Percentiles rank a stretch among this genome's conserved stretches.
Conservation (phyloP, 257 asterid species). For the Primulina huaijiensis region DNA sequence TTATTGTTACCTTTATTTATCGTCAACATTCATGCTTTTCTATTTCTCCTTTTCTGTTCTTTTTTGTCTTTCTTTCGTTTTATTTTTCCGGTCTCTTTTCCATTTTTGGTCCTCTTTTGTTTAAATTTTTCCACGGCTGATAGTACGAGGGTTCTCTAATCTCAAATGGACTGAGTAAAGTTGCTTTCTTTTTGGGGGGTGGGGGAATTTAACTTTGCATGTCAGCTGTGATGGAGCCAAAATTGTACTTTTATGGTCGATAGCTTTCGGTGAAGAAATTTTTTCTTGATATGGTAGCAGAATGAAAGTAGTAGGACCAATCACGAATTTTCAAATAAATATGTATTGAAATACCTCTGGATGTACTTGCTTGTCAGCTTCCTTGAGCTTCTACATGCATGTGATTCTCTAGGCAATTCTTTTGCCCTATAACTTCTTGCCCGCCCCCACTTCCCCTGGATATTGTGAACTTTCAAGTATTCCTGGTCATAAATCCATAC, state of each 20-base stretch:
- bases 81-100: background rate
- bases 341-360: too few species aligned
- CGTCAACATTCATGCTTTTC: background rate
- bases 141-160: background rate
- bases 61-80: too few species aligned
- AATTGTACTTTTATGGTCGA: background rate
- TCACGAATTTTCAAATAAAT: too few species aligned
- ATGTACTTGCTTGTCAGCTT: too few species aligned
- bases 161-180: background rate
- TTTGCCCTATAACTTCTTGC: too few species aligned
- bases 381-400: too few species aligned
- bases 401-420: too few species aligned
- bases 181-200: background rate
- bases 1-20: slow-evolving; percentile 3
- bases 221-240: background rate
- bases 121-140: background rate
- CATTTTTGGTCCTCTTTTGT: background rate
- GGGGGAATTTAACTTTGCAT: background rate
- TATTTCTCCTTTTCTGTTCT: background rate
- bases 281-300: too few species aligned
- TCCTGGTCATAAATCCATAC: background rate
- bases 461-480: background rate
- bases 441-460: too few species aligned
- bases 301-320: too few species aligned
- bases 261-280: too few species aligned